Base-by-base conservation (phyloP, 305 asterid species). In the Fraxinus platypoda region DNA sequence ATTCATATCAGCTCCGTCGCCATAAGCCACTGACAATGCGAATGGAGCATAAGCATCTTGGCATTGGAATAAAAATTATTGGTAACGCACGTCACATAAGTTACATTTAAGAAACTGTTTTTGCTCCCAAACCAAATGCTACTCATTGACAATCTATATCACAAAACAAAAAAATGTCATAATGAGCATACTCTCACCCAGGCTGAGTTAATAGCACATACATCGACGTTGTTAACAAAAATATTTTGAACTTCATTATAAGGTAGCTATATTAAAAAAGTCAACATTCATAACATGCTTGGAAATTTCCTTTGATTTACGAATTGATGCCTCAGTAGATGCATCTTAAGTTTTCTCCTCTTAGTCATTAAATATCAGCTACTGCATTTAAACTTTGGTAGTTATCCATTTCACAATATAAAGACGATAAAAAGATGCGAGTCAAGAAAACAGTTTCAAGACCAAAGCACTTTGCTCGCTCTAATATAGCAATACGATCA, bases 1-100 rank as follows among this genome's bases (percentile, higher is more conserved):
- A 9, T 91, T 91, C 78, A 89, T 88, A 64, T 93, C 95, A 90
- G 91, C 84, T 26, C 88, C 93, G 7, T 89, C 93, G 0, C 77
- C 89, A 78, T 91, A 89, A 33, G 82, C 93, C 87, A 86, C 19
- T 23, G 9, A 59, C 37, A 81, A 13, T 8, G 38, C 3, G 3
- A 78, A 23, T 1, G n/a, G n/a, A 64, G 43, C 15, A 71, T 73
- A 13, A 74, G 71, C 68, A 46, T 26, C 37, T 70, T 26, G 19
- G 1, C 37, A 5, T 15, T 26, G 11, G 21, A 70, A 54, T n/a
- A 54, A 54, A 19, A 15, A 49, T 1, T 15, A 6, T 6, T 54
- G 26, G 23, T 19, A n/a, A 19, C 3, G 6, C 66, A 54, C 1
- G 64, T 1, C 26, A 19, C 26, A 54, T 54, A n/a, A 54, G 23